These are phyloP conservation scores for Penicillium sp. DNA, from an alignment of 2,329 filamentous ascomycete species.

Conservation along the genomic window DNA sequence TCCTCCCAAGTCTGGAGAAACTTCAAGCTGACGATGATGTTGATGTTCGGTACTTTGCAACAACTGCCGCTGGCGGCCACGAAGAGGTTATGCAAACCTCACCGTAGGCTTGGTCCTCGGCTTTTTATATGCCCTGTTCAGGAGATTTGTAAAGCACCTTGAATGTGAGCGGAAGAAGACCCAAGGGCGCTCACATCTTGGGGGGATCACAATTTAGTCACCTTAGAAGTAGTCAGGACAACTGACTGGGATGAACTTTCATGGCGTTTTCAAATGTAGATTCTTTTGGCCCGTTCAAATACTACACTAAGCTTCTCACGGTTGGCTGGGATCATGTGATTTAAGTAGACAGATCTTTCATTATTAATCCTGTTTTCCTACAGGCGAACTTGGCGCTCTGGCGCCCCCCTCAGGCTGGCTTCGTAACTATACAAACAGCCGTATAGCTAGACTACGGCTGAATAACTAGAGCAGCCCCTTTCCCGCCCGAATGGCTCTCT, in stretches of 20 bases:
- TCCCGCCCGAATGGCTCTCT: conserved; percentile 25
- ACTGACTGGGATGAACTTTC: conserved; percentile 39
- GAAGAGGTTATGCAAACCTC: conserved; percentile 62
- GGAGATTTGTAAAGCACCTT: conserved; percentile 21
- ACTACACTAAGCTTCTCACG: conserved; percentile 19
- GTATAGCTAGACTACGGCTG: background rate
- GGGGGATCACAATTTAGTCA: conserved; percentile 34
- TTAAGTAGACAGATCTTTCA: background rate
- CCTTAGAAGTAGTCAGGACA: conserved; percentile 45
- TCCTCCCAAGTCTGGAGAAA: conserved; percentile 90
- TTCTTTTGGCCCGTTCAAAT: conserved; percentile 35
- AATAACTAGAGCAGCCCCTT: background rate
- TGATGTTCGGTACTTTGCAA: conserved; percentile 97
- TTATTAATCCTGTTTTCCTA: conserved; percentile 11
- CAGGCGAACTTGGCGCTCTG: background rate
- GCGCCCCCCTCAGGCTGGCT: background rate
- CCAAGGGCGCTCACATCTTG: conserved; percentile 27
- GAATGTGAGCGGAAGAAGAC: conserved; percentile 25
- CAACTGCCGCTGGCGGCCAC: conserved; percentile 72
- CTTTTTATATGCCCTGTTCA: conserved; percentile 14
- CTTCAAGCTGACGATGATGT: conserved; percentile 97
- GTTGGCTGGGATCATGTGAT: conserved; percentile 12
- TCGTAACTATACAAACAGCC: background rate
- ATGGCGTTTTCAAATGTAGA: conserved; percentile 45
- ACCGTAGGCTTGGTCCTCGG: conserved; percentile 37